Conservation (phyloP, 2,329 filamentous ascomycete genomes). For the Penicillium hesseltinei region DNA sequence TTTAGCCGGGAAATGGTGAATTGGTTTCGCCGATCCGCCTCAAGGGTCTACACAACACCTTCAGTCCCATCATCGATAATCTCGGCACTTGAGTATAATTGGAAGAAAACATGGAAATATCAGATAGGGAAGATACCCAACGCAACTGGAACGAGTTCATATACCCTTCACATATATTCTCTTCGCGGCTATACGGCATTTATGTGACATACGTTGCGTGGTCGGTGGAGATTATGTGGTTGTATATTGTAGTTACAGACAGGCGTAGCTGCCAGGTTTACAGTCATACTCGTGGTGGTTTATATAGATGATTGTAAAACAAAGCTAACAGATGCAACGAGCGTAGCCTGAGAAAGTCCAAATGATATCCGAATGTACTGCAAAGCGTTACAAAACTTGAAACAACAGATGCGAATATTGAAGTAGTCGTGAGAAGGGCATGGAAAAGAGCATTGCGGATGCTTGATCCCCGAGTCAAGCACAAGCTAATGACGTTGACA, state of each 20-base stretch:
- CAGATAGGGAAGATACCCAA: constrained; percentile 26
- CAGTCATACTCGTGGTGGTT: background rate
- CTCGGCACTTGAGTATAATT: constrained; percentile 5
- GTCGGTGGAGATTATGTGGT: background rate
- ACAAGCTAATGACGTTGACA: background rate
- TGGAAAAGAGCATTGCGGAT: constrained; percentile 12
- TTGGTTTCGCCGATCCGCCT: constrained; percentile 3
- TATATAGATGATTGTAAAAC: background rate
- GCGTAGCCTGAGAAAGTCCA: background rate
- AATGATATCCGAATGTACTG: constrained; percentile 10
- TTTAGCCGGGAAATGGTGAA: constrained; percentile 2
- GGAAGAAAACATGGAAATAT: constrained; percentile 15
- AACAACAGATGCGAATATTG: constrained; percentile 9
- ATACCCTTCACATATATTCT: constrained; percentile 10
- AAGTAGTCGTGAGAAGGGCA: constrained; percentile 17
- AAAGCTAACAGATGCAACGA: background rate
- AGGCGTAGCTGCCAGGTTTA: background rate
- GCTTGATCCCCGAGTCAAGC: background rate
- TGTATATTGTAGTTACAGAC: background rate
- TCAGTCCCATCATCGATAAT: constrained; percentile 1
- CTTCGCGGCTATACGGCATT: background rate
- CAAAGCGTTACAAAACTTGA: constrained; percentile 4
- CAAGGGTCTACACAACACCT: constrained; percentile 4
- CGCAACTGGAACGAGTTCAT: constrained; percentile 13
- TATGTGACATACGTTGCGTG: background rate